These are phyloP conservation scores for Talaromyces sp. DNA, from an alignment of 2,329 filamentous ascomycete genomes.

Conservation along the genomic window DNA sequence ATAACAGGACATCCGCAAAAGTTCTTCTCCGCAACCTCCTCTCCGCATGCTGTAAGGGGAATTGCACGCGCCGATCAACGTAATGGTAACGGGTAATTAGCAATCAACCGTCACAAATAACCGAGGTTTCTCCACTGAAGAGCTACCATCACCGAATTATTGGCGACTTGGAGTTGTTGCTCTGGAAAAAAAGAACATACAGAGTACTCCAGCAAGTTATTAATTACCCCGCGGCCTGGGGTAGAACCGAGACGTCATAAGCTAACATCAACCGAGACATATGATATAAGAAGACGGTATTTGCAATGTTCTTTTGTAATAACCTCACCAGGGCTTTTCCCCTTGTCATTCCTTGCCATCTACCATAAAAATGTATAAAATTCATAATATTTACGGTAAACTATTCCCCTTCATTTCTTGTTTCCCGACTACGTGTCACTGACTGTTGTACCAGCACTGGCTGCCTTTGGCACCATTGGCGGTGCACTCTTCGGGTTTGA, in stretches of 20 bases:
- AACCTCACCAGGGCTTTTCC: background rate
- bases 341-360: background rate
- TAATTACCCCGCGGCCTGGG: background rate
- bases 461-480: constrained; percentile 52
- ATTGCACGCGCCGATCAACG: background rate
- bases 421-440: background rate
- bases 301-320: background rate
- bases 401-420: background rate
- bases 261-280: too few relatives aligned
- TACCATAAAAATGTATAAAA: background rate
- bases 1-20: too few relatives aligned
- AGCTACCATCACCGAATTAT: background rate
- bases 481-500: constrained; percentile 56
- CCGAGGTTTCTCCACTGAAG: background rate
- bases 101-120: background rate
- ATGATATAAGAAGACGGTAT: too few relatives aligned
- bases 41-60: background rate
- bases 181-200: background rate
- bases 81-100: background rate
- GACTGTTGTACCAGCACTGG: constrained; percentile 36
- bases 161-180: background rate
- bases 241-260: too few relatives aligned
- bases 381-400: background rate
- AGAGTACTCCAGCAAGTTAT: background rate
- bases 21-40: background rate